Evolutionary conservation across 2,329 filamentous ascomycete genomes (phyloP), one percentile per base, ranked within the genome.

Genomic region (Arthroderma sp.): DNA sequence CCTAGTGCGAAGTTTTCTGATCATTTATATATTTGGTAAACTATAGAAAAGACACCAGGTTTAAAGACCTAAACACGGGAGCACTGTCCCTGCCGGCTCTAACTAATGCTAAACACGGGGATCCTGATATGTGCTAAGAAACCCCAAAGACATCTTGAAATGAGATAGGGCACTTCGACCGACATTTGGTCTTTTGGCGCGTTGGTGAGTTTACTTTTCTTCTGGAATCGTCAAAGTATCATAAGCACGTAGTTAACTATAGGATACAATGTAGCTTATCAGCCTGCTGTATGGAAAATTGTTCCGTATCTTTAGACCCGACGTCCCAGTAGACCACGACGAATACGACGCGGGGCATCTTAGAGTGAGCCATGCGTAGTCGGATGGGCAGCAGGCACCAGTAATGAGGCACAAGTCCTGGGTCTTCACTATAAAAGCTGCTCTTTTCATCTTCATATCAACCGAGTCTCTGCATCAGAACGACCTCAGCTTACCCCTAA

Each of bases 101-200:
- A n/a, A 19, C 4, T 1, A 61, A 58, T 54, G 60, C 59, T 11
- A 21, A 47, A 43, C 25, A 60, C 28, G 54, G 55, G 2, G 59
- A 60, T 55, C 38, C 39, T 25, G 19, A 61, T 62, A n/a, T 64
- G 60, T 54, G n/a, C n/a, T n/a, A n/a, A 56, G 61, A 41, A 62
- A 58, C 43, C 63, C 61, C 1, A 60, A 63, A 52, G 60, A 19
- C 57, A 61, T n/a, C 35, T 64, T 15, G 52, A 58, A 35, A 53
- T 63, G 51, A 38, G 55, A 60, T 67, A 63, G 65, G 59, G 61
- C 25, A 63, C 66, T 13, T 21, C 58, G 23, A 63, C 64, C 28
- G 63, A 68, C 43, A 67, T 67, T 38, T 68, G 62, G 65, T 65
- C 63, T 7, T 65, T 66, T 58, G 62, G 62, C 5, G 57, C 62